Conservation (phyloP, 371 early-diverging fungal genomes). For the Mucor irregularis region DNA sequence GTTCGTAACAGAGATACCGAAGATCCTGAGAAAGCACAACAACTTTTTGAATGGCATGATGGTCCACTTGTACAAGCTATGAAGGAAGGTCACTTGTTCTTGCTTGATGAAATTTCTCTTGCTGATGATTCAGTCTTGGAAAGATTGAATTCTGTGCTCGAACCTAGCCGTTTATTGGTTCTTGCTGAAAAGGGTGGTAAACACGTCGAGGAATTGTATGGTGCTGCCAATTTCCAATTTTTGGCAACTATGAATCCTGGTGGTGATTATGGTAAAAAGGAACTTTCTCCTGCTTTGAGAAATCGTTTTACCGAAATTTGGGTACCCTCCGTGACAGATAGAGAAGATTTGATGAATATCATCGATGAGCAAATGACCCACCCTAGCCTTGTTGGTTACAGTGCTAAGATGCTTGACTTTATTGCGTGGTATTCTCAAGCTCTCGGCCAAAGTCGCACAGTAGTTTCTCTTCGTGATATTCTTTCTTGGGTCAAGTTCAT, state of each 20-base stretch:
- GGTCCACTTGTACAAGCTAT: slow-evolving; percentile 96
- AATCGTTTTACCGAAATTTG: slow-evolving; percentile 99
- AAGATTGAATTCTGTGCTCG: slow-evolving; percentile 97
- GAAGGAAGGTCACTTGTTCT: slow-evolving; percentile 91
- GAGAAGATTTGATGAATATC: slow-evolving; percentile 77
- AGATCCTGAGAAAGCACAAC: slow-evolving; percentile 33
- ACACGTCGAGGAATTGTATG: slow-evolving; percentile 74
- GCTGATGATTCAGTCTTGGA: slow-evolving; percentile 99
- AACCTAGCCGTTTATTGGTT: slow-evolving; percentile 87
- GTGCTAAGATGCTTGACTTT: slow-evolving; percentile 52
- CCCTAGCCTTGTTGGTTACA: slow-evolving; percentile 46
- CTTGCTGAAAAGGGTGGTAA: slow-evolving; percentile 92
- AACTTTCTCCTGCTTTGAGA: slow-evolving; percentile 98
- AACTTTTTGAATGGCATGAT: slow-evolving; percentile 93
- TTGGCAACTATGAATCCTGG: slow-evolving; percentile 99
- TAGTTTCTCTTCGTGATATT: slow-evolving; percentile 88
- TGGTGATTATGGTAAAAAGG: slow-evolving; percentile 99
- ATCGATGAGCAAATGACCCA: slow-evolving; percentile 66
- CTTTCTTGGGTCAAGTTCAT: slow-evolving; percentile 93
- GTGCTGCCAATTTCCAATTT: slow-evolving; percentile 83
- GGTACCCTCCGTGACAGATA: slow-evolving; percentile 87
- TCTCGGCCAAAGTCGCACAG: slow-evolving; percentile 45
- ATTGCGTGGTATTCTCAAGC: slow-evolving; percentile 60
- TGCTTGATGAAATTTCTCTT: slow-evolving; percentile 99
- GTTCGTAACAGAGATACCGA: slow-evolving; percentile 66